phyloP scores from a whole-genome alignment of 1,139 yeast species.

The Taphrina betulina region DNA sequence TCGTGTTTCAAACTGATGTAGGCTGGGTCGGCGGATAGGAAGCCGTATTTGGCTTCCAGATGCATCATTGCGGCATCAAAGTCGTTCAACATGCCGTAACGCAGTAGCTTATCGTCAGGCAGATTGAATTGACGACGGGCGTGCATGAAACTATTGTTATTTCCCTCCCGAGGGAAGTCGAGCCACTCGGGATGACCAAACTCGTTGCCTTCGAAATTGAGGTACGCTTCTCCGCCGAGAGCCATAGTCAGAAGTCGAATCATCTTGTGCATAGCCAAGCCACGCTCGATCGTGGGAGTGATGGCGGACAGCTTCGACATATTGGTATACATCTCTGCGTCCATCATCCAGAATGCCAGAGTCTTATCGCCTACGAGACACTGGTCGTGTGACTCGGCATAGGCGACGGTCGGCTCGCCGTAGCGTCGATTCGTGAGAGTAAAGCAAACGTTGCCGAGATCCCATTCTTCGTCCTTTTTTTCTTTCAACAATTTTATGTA shows the following conservation, averaged over 20 bases:
- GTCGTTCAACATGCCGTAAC: conserved; percentile 71
- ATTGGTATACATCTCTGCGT: conserved; percentile 91
- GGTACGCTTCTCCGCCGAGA: conserved; percentile 92
- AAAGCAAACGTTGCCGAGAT: conserved; percentile 71
- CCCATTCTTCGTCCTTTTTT: conserved; percentile 85
- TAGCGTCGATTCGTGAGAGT: conserved; percentile 87
- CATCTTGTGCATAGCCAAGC: conserved; percentile 84
- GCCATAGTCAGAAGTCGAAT: conserved; percentile 82
- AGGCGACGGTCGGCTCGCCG: conserved; percentile 84
- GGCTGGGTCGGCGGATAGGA: conserved; percentile 68
- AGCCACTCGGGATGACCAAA: conserved; percentile 99
- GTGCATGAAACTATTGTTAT: conserved; percentile 82
- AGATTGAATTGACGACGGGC: conserved; percentile 93
- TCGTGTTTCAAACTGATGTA: conserved; percentile 87
- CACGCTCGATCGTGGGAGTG: conserved; percentile 80
- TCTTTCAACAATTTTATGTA: conserved; percentile 94
- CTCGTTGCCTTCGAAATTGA: conserved; percentile 95
- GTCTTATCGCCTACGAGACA: conserved; percentile 97
- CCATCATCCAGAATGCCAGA: conserved; percentile 97
- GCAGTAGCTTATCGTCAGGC: conserved; percentile 70
- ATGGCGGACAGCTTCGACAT: conserved; percentile 76
- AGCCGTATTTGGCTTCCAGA: conserved; percentile 65
- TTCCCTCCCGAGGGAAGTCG: conserved; percentile 91
- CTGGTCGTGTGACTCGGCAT: conserved; percentile 95
- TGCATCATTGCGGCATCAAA: conserved; percentile 85